Evolutionary conservation across 345 rosid genomes (phyloP).

Genomic region (Melastoma malabathricum): DNA sequence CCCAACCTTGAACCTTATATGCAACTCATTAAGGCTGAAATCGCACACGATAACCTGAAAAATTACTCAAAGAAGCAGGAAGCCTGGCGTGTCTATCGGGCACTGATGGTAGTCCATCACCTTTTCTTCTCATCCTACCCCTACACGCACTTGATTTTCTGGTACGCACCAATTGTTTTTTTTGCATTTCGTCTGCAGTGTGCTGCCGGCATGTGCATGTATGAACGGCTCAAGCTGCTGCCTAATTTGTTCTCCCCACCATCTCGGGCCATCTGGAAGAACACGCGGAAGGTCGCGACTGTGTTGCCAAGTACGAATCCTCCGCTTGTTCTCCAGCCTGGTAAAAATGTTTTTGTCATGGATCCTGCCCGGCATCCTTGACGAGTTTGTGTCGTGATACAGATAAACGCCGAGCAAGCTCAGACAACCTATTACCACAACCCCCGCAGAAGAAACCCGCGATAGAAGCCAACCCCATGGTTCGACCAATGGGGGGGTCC

Average conservation of each 20-base stretch:
- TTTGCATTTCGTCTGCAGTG: slow-evolving; percentile 24
- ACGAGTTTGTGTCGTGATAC: neutral
- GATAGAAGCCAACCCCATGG: slow-evolving; percentile 12
- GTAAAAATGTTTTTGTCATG: too few relatives aligned
- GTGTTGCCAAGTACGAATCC: slow-evolving; percentile 30
- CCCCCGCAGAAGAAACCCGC: slow-evolving; percentile 54
- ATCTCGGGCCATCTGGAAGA: slow-evolving; percentile 33
- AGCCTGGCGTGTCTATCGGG: slow-evolving; percentile 80
- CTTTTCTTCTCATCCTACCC: neutral
- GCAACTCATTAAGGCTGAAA: slow-evolving; percentile 57
- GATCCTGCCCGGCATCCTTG: too few relatives aligned
- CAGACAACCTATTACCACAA: slow-evolving; percentile 52
- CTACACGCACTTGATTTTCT: too few relatives aligned
- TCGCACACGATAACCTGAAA: slow-evolving; percentile 55
- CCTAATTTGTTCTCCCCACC: slow-evolving; percentile 41
- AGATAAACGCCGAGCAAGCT: slow-evolving; percentile 76
- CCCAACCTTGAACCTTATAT: slow-evolving; percentile 70
- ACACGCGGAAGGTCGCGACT: slow-evolving; percentile 22
- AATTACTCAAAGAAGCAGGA: slow-evolving; percentile 47
- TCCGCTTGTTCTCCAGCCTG: neutral
- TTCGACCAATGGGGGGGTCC: too few relatives aligned
- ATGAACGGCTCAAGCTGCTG: slow-evolving; percentile 48
- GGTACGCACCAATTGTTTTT: slow-evolving; percentile 9
- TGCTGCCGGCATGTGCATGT: slow-evolving; percentile 67
- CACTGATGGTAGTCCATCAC: slow-evolving; percentile 39